Evolutionary conservation across 2,329 filamentous ascomycete genomes (phyloP).

Genomic region (Aspergillus pseudoviridinutans): DNA sequence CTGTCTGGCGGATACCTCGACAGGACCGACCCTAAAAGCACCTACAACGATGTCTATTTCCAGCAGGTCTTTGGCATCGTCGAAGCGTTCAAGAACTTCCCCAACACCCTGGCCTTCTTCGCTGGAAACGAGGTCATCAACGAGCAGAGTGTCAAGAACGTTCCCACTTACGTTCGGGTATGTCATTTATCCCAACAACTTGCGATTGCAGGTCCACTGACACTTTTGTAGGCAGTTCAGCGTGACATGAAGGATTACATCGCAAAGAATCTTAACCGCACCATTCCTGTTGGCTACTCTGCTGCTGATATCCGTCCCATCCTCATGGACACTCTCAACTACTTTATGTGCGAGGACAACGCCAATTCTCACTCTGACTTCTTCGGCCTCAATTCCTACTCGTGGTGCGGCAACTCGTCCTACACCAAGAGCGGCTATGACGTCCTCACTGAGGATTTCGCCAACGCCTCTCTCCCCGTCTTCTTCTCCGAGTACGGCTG

Average conservation of each 20-base stretch:
- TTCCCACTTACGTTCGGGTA: constrained; percentile 56
- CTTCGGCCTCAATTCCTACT: constrained; percentile 65
- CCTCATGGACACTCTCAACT: constrained; percentile 57
- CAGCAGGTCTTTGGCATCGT: constrained; percentile 59
- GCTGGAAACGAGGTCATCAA: constrained; percentile 67
- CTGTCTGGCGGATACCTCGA: constrained; percentile 54
- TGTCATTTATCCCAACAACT: constrained; percentile 12
- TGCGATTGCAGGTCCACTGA: neutral
- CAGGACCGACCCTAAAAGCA: constrained; percentile 50
- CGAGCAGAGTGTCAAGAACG: constrained; percentile 50
- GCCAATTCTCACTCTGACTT: constrained; percentile 58
- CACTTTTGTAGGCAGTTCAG: constrained; percentile 49
- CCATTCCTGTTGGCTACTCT: constrained; percentile 65
- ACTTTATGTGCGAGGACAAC: constrained; percentile 54
- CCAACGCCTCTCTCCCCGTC: constrained; percentile 55
- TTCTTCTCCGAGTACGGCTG: constrained; percentile 68
- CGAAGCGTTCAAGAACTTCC: constrained; percentile 63
- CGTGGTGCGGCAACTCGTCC: constrained; percentile 61
- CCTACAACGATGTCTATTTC: constrained; percentile 55
- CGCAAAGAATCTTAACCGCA: constrained; percentile 51
- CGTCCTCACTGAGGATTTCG: constrained; percentile 55
- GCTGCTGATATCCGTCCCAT: constrained; percentile 62
- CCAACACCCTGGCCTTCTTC: constrained; percentile 65
- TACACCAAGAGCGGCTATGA: constrained; percentile 55
- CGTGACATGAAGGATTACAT: constrained; percentile 68